Evolutionary conservation across 176 grass and related monocot genomes (phyloP).

Genomic region (Saccharum officinarum): DNA sequence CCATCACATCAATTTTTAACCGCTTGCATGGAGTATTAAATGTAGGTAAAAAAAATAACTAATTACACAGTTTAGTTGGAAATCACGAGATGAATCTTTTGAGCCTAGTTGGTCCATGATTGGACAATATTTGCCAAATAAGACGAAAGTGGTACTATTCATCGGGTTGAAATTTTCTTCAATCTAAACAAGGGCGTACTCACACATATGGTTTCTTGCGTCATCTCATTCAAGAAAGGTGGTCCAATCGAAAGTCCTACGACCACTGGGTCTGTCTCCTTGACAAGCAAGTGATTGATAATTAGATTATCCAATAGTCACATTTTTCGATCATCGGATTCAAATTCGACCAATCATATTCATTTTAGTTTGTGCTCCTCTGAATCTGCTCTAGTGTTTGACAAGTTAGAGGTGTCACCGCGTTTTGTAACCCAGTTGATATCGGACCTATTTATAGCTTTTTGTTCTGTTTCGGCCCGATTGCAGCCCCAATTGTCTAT

Average conservation of each 20-base stretch:
- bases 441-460: neutral
- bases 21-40: too few species aligned
- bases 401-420: neutral
- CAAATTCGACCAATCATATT: neutral
- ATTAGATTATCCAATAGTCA: neutral
- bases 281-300: neutral
- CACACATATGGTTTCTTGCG: neutral
- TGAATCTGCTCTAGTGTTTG: neutral
- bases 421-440: neutral
- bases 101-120: too few species aligned
- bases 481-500: neutral
- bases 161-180: too few species aligned
- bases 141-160: too few species aligned
- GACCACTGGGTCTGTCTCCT: neutral
- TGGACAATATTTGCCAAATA: too few species aligned
- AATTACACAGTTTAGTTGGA: too few species aligned
- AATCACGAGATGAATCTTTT: too few species aligned
- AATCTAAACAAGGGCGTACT: too few species aligned
- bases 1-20: too few species aligned
- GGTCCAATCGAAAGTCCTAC: neutral
- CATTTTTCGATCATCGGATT: neutral
- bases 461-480: neutral
- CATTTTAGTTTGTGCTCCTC: neutral
- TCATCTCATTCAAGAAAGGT: neutral
- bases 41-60: too few species aligned